These are phyloP conservation scores for Colletotrichum tanaceti DNA, from an alignment of 2,329 filamentous ascomycete species.

Conservation along the genomic window DNA sequence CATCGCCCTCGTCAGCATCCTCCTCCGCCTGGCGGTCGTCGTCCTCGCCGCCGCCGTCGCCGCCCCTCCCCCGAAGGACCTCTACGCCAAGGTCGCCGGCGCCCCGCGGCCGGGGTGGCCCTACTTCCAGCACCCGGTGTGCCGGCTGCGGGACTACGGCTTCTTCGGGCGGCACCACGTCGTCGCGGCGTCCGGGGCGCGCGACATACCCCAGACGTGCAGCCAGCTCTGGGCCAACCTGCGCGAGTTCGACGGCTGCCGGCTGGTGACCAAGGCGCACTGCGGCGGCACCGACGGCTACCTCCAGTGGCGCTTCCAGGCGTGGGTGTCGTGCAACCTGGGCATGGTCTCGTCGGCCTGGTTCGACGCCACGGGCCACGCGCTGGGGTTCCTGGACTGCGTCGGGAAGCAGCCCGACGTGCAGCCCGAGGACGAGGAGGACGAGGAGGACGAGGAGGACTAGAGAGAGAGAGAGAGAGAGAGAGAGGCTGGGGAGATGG, in stretches of 20 bases:
- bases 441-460: no score
- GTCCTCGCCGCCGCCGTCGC: neutral
- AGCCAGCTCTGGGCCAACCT: neutral
- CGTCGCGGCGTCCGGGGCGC: neutral
- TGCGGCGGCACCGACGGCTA: neutral
- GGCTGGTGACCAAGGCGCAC: neutral
- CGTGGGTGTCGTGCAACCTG: neutral
- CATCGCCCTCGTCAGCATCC: neutral
- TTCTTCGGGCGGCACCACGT: neutral
- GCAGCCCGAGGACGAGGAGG: neutral
- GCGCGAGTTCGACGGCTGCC: neutral
- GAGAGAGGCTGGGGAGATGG: conserved; percentile 22
- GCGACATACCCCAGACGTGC: neutral
- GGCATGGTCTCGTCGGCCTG: neutral
- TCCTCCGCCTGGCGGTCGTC: neutral
- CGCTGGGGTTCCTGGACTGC: neutral
- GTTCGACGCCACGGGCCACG: neutral
- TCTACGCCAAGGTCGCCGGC: neutral
- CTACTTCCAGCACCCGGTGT: neutral
- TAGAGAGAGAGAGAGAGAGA: no score
- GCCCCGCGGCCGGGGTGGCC: neutral
- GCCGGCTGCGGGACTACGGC: neutral
- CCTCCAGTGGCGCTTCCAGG: neutral
- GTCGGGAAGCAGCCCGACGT: neutral
- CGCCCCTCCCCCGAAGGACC: neutral